A percentile compares a stretch with the other conserved stretches of the same genome.
Conservation (phyloP, 106 monocot genomes). For the Allium fistulosum region DNA sequence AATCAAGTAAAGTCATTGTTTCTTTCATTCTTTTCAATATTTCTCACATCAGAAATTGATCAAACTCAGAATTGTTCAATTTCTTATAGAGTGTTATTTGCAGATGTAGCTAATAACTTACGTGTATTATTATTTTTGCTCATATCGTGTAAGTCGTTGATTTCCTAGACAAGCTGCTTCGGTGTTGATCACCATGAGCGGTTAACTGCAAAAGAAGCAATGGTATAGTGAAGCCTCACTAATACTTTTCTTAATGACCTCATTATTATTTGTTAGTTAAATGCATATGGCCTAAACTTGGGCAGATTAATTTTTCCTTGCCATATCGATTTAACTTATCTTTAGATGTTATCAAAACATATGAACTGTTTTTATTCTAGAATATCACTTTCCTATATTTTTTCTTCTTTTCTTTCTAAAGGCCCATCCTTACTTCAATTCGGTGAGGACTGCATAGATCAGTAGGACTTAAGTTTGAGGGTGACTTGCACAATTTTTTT, state of each 20-base stretch:
- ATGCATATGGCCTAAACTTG: no score
- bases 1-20: no score
- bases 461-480: constrained; percentile 22
- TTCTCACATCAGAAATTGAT: no score
- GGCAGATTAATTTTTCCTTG: not conserved
- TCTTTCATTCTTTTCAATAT: no score
- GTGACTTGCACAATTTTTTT: not conserved
- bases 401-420: constrained; percentile 9
- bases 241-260: not conserved
- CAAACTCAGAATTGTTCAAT: no score
- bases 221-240: constrained; percentile 30
- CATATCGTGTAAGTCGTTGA: constrained; percentile 51
- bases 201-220: constrained; percentile 89
- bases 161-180: constrained; percentile 71
- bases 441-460: constrained; percentile 54
- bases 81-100: not conserved
- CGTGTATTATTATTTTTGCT: not conserved
- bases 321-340: not conserved
- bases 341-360: no score
- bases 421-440: constrained; percentile 79
- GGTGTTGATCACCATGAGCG: constrained; percentile 92
- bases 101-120: not conserved
- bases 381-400: not conserved
- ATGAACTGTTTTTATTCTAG: not conserved
- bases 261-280: no score